Evolutionary conservation across 805 yeast species (phyloP), one percentile per base, ranked within the genome.

Genomic region (Saturnispora bothae): DNA sequence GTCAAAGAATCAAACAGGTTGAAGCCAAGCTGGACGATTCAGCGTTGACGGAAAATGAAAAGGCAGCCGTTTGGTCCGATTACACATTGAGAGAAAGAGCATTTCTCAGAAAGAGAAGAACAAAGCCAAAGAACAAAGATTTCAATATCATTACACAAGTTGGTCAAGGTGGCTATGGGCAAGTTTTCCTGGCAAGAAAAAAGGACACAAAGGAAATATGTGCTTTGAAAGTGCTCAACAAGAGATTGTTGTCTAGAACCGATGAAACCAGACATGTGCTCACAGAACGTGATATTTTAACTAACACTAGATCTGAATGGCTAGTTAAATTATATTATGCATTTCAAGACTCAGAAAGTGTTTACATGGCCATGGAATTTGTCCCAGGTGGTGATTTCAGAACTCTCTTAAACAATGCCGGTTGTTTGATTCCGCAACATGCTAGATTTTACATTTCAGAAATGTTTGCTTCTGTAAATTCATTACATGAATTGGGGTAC

Each of bases 341-440:
- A 2, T 92, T 92, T 64, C 99, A 92, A 59, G 97, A 92, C 60
- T 60, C 78, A 0, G 88, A 83, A 44, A 83, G 82, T 53, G 83
- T 92, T 22, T 92, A 84, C 51, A 67, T 92, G 53, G 98, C 98
- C 2, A 92, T 92, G 99, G 98, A 92, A 58, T 92, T 83, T 59
- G 98, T 92, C n/a, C 96, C 99, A 7, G 99, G 99, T 42, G 99
- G 99, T 38, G 99, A 92, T 57, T 92, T 84, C 65, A 78, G 99
- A 55, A 92, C 98, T 0, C 64, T 92, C 43, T 71, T 92, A 47
- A 88, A 86, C 59, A 89, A 88, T 57, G 89, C 97, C 5, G 95
- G 95, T 26, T 83, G 82, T 41, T 65, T 92, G 48, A 83, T 84
- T 43, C 95, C 97, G 2, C 86, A 94, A 3, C 98, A 92, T 55